Evolutionary conservation across 495 filamentous ascomycete species (phyloP).

Genomic region (Aspergillus campestris): DNA sequence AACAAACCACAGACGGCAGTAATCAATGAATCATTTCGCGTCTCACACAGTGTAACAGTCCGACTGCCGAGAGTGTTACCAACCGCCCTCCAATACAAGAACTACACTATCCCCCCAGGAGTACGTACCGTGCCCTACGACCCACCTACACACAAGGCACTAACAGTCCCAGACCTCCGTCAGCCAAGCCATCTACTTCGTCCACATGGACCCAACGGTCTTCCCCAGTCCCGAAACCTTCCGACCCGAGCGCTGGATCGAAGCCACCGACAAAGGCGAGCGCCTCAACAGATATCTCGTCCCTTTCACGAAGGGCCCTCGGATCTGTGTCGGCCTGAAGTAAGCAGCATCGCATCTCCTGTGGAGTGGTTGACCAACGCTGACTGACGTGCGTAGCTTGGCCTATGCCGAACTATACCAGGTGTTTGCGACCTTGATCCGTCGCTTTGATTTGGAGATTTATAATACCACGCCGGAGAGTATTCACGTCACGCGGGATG

Average conservation of each 20-base stretch:
- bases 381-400: slow-evolving; percentile 5
- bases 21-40: slow-evolving; percentile 39
- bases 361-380: no score
- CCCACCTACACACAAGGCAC: slow-evolving; percentile 8
- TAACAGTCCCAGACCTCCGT: slow-evolving; percentile 27
- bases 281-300: slow-evolving; percentile 30
- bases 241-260: slow-evolving; percentile 43
- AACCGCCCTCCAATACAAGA: slow-evolving; percentile 29
- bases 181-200: slow-evolving; percentile 35
- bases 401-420: slow-evolving; percentile 19
- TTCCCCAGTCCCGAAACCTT: slow-evolving; percentile 42
- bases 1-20: slow-evolving; percentile 25
- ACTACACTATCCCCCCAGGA: slow-evolving; percentile 26
- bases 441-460: slow-evolving; percentile 19
- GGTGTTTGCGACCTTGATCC: slow-evolving; percentile 8
- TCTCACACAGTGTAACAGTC: slow-evolving; percentile 30
- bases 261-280: slow-evolving; percentile 19
- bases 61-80: slow-evolving; percentile 37
- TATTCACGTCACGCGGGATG: slow-evolving; percentile 3
- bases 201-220: slow-evolving; percentile 37
- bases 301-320: slow-evolving; percentile 33
- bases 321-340: slow-evolving; percentile 36
- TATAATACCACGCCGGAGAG: slow-evolving; percentile 16
- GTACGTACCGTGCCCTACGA: slow-evolving; percentile 11
- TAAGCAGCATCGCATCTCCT: slow-evolving; percentile 6